Conservation (phyloP, 768 basidiomycete species). For the Rhizopogon roseolus region DNA sequence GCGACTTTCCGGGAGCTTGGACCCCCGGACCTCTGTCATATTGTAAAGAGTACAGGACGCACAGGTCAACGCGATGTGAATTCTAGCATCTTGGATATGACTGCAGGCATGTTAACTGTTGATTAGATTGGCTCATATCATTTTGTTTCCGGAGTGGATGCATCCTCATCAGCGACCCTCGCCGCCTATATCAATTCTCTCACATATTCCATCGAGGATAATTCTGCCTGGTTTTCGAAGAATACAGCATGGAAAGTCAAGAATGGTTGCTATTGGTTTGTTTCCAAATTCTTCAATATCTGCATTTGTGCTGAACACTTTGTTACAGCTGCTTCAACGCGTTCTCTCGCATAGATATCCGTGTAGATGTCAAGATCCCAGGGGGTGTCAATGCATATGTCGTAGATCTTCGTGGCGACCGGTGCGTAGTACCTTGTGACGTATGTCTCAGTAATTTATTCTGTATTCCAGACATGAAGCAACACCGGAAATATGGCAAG, state of each 20-base stretch:
- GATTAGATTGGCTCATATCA: constrained; percentile 90
- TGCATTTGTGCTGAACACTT: background rate
- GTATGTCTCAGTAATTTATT: background rate
- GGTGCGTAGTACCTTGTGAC: constrained; percentile 44
- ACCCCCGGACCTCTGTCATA: constrained; percentile 94
- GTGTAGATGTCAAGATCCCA: constrained; percentile 97
- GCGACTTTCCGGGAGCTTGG: constrained; percentile 96
- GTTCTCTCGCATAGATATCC: constrained; percentile 92
- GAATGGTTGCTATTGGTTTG: constrained; percentile 89
- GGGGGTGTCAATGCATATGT: constrained; percentile 95
- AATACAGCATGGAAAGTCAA: constrained; percentile 84
- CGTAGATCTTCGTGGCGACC: constrained; percentile 89
- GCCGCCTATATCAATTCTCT: constrained; percentile 98
- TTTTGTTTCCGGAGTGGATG: constrained; percentile 97
- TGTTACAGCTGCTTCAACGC: constrained; percentile 87
- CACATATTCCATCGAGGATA: constrained; percentile 93
- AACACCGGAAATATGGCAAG: constrained; percentile 92
- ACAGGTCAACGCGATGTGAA: constrained; percentile 84
- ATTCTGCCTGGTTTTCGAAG: constrained; percentile 88
- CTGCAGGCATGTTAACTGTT: background rate
- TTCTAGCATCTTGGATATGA: constrained; percentile 11
- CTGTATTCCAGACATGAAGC: constrained; percentile 70
- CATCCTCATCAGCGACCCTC: constrained; percentile 94
- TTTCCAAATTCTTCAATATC: background rate
- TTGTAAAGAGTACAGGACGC: constrained; percentile 85